Conservation (phyloP, 805 yeast species). For the Komagataella pastoris region DNA sequence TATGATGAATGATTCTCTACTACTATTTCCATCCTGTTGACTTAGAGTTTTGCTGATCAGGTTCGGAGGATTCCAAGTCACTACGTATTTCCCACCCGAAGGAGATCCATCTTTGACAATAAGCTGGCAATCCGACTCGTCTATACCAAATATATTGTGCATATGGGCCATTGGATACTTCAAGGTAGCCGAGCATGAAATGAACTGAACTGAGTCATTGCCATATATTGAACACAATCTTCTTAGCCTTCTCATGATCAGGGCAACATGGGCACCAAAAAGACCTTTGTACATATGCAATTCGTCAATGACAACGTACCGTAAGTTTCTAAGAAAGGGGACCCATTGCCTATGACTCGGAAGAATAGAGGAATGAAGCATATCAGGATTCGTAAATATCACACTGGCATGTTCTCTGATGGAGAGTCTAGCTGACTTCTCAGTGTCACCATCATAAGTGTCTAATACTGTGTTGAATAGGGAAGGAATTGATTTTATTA, state of each 20-base stretch:
- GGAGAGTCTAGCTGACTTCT: constrained; percentile 30
- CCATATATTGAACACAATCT: constrained; percentile 46
- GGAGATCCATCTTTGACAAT: constrained; percentile 83
- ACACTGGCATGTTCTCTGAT: constrained; percentile 60
- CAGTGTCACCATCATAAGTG: constrained; percentile 93
- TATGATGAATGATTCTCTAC: constrained; percentile 44
- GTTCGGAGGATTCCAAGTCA: constrained; percentile 80
- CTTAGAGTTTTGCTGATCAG: constrained; percentile 20
- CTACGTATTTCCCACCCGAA: constrained; percentile 56
- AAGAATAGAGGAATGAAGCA: constrained; percentile 71
- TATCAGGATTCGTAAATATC: constrained; percentile 91
- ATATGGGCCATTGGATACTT: constrained; percentile 63
- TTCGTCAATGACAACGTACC: constrained; percentile 71
- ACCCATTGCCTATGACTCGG: constrained; percentile 73
- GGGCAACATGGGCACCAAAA: constrained; percentile 87
- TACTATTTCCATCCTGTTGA: constrained; percentile 34
- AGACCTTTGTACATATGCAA: constrained; percentile 81
- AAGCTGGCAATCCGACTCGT: constrained; percentile 33
- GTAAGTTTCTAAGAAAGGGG: constrained; percentile 47
- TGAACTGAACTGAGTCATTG: constrained; percentile 43
- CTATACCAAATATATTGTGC: constrained; percentile 59
- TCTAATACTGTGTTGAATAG: constrained; percentile 39
- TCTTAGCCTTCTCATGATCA: constrained; percentile 67
- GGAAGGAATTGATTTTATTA: constrained; percentile 36
- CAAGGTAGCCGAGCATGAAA: constrained; percentile 92